Evolutionary conservation across 129 eudicot genomes (phyloP).

Genomic region (Chrysanthemum makinoi): DNA sequence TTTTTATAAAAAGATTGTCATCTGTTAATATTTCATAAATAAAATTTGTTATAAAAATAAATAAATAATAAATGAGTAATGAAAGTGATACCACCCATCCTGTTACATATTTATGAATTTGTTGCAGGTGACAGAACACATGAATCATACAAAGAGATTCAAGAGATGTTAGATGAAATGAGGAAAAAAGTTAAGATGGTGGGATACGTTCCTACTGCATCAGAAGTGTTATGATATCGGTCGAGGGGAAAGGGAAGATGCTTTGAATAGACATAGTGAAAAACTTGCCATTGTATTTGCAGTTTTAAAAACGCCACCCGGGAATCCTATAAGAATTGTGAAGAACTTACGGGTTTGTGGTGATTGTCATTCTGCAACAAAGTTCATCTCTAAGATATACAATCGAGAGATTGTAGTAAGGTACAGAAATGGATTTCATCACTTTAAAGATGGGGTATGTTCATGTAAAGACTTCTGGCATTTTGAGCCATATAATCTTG

Average conservation of each 20-base stretch:
- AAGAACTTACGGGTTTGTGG: slow-evolving; percentile 75
- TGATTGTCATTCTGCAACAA: slow-evolving; percentile 74
- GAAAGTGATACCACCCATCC: too few relatives aligned
- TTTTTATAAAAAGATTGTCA: too few relatives aligned
- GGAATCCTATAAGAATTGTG: slow-evolving; percentile 57
- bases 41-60: too few relatives aligned
- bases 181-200: slow-evolving; percentile 51
- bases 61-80: too few relatives aligned
- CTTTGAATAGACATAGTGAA: slow-evolving; percentile 71
- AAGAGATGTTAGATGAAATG: slow-evolving; percentile 79
- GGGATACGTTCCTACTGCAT: slow-evolving; percentile 63
- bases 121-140: slow-evolving; percentile 66
- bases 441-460: slow-evolving; percentile 60
- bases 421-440: slow-evolving; percentile 69
- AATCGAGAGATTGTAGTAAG: slow-evolving; percentile 57
- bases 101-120: slow-evolving; percentile 41
- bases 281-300: slow-evolving; percentile 81
- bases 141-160: slow-evolving; percentile 41
- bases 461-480: slow-evolving; percentile 66
- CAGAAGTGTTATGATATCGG: slow-evolving; percentile 63
- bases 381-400: slow-evolving; percentile 58
- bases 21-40: too few relatives aligned
- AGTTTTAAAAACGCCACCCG: slow-evolving; percentile 63
- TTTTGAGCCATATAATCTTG: too few relatives aligned
- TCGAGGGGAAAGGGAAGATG: slow-evolving; percentile 74